Evolutionary conservation across 495 filamentous ascomycete species (phyloP), one percentile per base, ranked within the genome.

Genomic region (Lasiosphaeris hirsuta): DNA sequence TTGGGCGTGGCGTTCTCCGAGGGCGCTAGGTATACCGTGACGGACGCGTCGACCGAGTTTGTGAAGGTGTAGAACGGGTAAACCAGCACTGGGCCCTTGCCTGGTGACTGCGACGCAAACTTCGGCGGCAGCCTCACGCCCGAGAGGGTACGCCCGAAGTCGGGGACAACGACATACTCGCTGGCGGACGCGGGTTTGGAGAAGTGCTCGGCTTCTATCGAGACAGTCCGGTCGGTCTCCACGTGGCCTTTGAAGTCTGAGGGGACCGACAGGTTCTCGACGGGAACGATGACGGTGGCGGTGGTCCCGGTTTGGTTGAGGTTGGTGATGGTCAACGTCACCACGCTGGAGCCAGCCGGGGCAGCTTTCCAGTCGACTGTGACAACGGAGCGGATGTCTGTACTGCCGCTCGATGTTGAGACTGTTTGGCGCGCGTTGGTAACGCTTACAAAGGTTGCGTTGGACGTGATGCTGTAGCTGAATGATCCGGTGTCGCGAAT

Each of bases 1-100:
- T 70, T 63, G 0, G 82, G 77, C 46, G 78, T 75, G 4, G 71
- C 60, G 50, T 87, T 86, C 5, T 84, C 75, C 0, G 80, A 76
- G 7, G 79, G 69, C 5, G 70, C 75, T 33, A 86, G 79, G 58
- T 79, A 78, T 18, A 88, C 66, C 0, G 78, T 84, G 37, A 85
- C 58, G 15, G 80, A 78, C 13, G 76, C 74, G 7, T 65, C 59
- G 3, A 75, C 60, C 11, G 66, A 56, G 8, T 62, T 56, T 11
- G 76, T 78, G 68, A 83, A 84, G 7, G 80, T 74, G 70, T 81
- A 85, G 56, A 87, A 70, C 23, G 79, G 74, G 63, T 85, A 87
- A 40, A 78, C 76, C 1, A 87, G 71, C n/a, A 68, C 68, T 5
- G 79, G 78, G 0, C 73, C 78, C 35, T 66, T 63, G 36, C 64